Evolutionary conservation across 768 basidiomycete genomes (phyloP), one percentile per base, ranked within the genome.

Genomic region (Gelatoporia subvermispora): DNA sequence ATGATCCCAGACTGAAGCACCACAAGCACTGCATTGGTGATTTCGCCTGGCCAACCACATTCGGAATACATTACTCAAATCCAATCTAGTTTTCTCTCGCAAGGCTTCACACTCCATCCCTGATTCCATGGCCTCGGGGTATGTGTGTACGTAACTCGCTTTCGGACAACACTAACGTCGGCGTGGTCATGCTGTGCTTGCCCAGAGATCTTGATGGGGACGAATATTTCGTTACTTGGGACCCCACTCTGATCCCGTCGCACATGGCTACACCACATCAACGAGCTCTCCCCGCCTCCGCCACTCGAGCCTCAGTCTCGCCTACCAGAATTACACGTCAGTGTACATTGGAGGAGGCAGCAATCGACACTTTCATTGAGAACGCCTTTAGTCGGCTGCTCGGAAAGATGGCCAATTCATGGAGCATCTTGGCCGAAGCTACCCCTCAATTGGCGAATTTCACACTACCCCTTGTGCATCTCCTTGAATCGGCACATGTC

Each of bases 191-290:
- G 5, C 7, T 31, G 5, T 31, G 13, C 13, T 36, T 9, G 10
- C 20, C 2, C 35, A 53, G 55, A 5, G 55, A 56, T 21, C 49
- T 56, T 15, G 55, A 53, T 16, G 55, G 55, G 0, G 55, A 56
- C 22, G 41, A 34, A 17, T 56, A 56, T 41, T 50, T 56, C 15
- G 45, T 53, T 8, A 16, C 41, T 1, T 56, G 55, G 55, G 52
- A 56, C 13, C 51, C 51, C 1, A n/a, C 42, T 11, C 34, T 56
- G 4, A 23, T 53, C 2, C 47, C 52, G 20, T 17, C 24, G 10
- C 3, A 8, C 1, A 34, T 41, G 18, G 23, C 35, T 0, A 1
- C 13, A n/a, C 49, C 51, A 11, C 20, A 48, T 15, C 11, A 35
- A 11, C 45, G 55, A 21, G 36, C 36, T 1, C 42, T n/a, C 2